Conservation (phyloP, 2,329 filamentous ascomycete genomes). For the Plectosphaerella cucumerina region DNA sequence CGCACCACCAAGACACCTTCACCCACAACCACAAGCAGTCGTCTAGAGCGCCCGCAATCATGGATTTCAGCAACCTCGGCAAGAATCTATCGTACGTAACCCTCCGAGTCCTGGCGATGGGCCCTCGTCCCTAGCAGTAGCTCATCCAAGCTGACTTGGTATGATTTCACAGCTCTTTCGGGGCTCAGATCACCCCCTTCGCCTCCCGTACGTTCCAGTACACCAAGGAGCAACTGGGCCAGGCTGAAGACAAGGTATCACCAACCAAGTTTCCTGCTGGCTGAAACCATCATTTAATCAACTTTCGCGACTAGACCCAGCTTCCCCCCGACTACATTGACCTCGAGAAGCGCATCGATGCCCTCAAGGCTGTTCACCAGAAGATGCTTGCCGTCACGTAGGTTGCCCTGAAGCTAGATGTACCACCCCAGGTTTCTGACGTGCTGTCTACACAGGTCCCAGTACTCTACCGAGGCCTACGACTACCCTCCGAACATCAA, state of each 20-base stretch:
- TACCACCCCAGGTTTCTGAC: slow-evolving; percentile 14
- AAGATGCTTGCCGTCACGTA: slow-evolving; percentile 96
- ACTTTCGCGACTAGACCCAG: slow-evolving; percentile 62
- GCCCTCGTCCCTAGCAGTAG: neutral
- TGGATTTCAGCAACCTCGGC: slow-evolving; percentile 58
- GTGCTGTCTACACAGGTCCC: slow-evolving; percentile 55
- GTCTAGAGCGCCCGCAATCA: slow-evolving; percentile 23
- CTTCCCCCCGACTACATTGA: slow-evolving; percentile 97
- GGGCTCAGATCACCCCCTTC: slow-evolving; percentile 85
- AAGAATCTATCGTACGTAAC: slow-evolving; percentile 49
- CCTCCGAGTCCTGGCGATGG: neutral
- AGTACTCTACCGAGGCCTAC: slow-evolving; percentile 84
- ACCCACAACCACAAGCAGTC: neutral
- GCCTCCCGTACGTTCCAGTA: slow-evolving; percentile 93
- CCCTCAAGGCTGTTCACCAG: slow-evolving; percentile 92
- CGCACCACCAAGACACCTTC: neutral
- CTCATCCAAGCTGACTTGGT: neutral
- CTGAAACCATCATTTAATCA: neutral
- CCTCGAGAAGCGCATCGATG: slow-evolving; percentile 97
- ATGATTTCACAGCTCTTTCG: slow-evolving; percentile 47
- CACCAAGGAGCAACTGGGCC: slow-evolving; percentile 95
- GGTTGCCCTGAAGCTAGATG: slow-evolving; percentile 30
- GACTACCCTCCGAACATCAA: slow-evolving; percentile 98
- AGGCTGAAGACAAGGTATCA: slow-evolving; percentile 83
- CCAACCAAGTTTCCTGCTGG: neutral